Conservation (phyloP, 1,284 basidiomycete species). For the Trichosporon sp. region DNA sequence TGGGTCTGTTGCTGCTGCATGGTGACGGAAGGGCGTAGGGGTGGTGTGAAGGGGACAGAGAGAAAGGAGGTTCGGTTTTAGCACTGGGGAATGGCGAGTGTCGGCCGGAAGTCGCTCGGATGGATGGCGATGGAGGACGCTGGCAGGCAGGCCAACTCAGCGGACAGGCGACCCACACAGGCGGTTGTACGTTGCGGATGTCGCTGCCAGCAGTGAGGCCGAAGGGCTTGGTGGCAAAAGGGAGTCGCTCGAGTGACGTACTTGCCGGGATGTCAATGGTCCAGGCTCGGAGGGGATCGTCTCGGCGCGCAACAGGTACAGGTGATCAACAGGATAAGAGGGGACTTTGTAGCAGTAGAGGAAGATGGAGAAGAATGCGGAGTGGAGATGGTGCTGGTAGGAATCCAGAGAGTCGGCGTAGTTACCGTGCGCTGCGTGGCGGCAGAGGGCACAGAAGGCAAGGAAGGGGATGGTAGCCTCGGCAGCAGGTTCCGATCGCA, state of each 20-base stretch:
- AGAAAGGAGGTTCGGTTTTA: not conserved
- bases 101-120: not conserved
- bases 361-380: not conserved
- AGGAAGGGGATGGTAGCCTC: not conserved
- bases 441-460: not conserved
- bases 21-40: not conserved
- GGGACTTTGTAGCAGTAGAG: not conserved
- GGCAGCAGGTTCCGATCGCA: not conserved
- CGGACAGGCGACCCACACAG: not conserved
- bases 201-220: not conserved
- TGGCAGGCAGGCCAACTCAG: not conserved
- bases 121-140: not conserved
- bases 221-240: not conserved
- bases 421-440: not conserved
- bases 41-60: not conserved
- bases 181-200: not conserved
- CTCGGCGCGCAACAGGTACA: not conserved
- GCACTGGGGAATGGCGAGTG: not conserved
- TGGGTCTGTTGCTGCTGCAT: not conserved
- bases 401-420: not conserved
- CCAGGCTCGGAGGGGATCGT: not conserved
- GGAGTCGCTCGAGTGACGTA: not conserved
- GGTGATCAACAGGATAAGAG: not conserved
- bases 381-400: not conserved
- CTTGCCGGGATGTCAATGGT: not conserved